These are phyloP conservation scores for Fusarium devonianum DNA, from an alignment of 2,329 filamentous ascomycete species.

Conservation along the genomic window DNA sequence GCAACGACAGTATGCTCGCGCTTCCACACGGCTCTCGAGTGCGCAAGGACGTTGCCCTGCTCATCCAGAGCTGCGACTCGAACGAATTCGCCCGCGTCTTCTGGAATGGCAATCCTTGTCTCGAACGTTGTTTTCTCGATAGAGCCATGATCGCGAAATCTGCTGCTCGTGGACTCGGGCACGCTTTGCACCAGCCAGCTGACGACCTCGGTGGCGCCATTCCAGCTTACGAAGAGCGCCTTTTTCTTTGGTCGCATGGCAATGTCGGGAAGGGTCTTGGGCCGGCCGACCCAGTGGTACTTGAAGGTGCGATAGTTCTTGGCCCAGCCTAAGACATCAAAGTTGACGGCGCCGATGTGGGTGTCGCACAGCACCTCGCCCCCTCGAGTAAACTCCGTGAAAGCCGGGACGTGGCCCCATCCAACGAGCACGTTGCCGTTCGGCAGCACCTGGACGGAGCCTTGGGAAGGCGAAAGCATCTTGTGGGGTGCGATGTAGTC, in stretches of 20 bases:
- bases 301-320: constrained; percentile 64
- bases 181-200: constrained; percentile 50
- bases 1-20: constrained; percentile 8
- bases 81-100: constrained; percentile 24
- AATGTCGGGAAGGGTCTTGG: constrained; percentile 41
- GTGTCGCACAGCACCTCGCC: constrained; percentile 61
- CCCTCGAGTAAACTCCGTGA: constrained; percentile 56
- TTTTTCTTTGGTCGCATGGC: constrained; percentile 35
- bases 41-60: constrained; percentile 41
- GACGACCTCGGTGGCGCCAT: constrained; percentile 57
- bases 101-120: constrained; percentile 29
- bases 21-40: constrained; percentile 16
- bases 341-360: constrained; percentile 51
- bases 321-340: constrained; percentile 47
- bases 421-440: constrained; percentile 62
- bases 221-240: constrained; percentile 60
- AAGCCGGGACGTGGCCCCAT: constrained; percentile 60
- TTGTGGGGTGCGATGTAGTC: constrained; percentile 57
- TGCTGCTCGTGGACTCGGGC: background rate
- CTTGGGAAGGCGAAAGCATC: constrained; percentile 46
- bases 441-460: constrained; percentile 60
- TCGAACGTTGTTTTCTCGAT: constrained; percentile 32
- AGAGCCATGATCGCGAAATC: constrained; percentile 22
- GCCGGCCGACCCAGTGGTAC: constrained; percentile 59
- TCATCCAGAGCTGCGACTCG: constrained; percentile 32